A percentile compares a stretch with the other conserved stretches of the same genome.
Evolutionary conservation across 306 rosid species (phyloP).

Genomic region (Quercus glauca): DNA sequence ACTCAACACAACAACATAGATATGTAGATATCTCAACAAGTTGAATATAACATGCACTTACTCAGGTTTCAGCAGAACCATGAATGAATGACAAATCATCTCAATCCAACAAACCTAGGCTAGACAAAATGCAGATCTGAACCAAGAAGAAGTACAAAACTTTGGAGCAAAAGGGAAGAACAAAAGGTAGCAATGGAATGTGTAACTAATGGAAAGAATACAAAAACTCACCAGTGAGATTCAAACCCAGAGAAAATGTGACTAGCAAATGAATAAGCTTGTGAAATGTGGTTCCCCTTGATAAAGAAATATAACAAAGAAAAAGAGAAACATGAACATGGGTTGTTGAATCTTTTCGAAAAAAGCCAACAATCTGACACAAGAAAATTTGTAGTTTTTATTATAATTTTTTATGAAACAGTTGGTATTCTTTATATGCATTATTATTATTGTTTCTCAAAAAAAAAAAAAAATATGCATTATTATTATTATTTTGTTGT

Average conservation of each 20-base stretch:
- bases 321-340: slow-evolving; percentile 38
- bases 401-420: slow-evolving; percentile 2
- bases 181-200: slow-evolving; percentile 23
- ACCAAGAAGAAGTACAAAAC: slow-evolving; percentile 5
- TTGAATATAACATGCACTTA: slow-evolving; percentile 17
- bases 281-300: slow-evolving; percentile 30
- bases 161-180: not conserved
- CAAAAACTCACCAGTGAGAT: slow-evolving; percentile 20
- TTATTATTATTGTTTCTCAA: no score
- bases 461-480: no score
- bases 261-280: slow-evolving; percentile 29
- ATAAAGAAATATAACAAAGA: slow-evolving; percentile 18
- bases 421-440: not conserved
- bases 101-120: slow-evolving; percentile 23
- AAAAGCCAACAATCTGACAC: slow-evolving; percentile 51
- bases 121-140: slow-evolving; percentile 50
- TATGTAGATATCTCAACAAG: not conserved
- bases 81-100: not conserved
- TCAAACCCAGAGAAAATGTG: slow-evolving; percentile 9
- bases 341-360: slow-evolving; percentile 39
- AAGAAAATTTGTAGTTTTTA: slow-evolving; percentile 28
- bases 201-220: slow-evolving; percentile 20
- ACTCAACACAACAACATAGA: not conserved
- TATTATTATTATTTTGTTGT: not conserved
- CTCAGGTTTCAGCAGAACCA: slow-evolving; percentile 15